Percentiles rank a stretch among this genome's conserved stretches.
Evolutionary conservation across 257 asterid genomes (phyloP).

Genomic region (Orobanche coerulescens): DNA sequence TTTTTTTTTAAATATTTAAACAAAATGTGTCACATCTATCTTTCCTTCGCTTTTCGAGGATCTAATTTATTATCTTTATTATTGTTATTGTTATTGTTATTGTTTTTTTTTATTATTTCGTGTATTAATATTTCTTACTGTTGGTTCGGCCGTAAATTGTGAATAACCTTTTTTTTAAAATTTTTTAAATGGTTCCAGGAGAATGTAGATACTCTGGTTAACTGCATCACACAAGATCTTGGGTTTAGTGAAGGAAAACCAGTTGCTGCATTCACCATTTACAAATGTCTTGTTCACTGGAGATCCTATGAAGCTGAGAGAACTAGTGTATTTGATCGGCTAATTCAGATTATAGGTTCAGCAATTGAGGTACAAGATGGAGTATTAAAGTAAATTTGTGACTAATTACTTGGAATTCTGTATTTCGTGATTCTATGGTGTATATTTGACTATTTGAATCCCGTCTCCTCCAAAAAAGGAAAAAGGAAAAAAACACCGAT

Average conservation of each 20-base stretch:
- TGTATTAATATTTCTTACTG: neutral
- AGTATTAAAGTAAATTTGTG: neutral
- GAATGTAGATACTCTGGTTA: conserved; percentile 39
- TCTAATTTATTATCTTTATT: neutral
- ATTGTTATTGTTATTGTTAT: neutral
- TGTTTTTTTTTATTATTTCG: neutral
- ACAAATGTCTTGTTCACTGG: conserved; percentile 69
- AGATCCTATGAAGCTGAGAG: conserved; percentile 60
- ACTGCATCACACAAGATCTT: conserved; percentile 39
- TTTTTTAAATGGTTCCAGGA: conserved; percentile 44
- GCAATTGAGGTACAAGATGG: conserved; percentile 44
- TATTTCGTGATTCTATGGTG: neutral
- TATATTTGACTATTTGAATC: neutral
- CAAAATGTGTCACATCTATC: neutral
- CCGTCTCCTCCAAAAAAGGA: neutral
- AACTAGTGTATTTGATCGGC: conserved; percentile 63
- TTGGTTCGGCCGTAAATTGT: conserved; percentile 11
- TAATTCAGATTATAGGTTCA: conserved; percentile 57
- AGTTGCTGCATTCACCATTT: conserved; percentile 58
- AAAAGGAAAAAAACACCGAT: neutral
- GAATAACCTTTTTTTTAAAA: conserved; percentile 1
- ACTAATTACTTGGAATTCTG: conserved; percentile 9
- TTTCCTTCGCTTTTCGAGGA: neutral
- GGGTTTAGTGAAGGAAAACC: conserved; percentile 77
- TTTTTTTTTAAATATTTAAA: too few relatives aligned